These are phyloP conservation scores for Suillus paluster DNA, from an alignment of 768 basidiomycete species.

Conservation along the genomic window DNA sequence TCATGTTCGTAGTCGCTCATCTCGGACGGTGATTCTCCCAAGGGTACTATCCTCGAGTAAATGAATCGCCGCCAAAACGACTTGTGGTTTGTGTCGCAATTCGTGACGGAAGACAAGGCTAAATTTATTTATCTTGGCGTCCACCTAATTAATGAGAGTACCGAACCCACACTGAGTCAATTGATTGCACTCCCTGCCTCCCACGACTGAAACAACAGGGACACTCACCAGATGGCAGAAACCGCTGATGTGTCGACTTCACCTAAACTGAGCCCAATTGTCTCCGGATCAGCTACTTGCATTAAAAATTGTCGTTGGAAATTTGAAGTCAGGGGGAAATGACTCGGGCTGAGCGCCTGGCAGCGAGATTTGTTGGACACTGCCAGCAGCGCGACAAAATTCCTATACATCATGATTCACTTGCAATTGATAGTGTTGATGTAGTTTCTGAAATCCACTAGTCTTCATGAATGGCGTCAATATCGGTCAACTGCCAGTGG, in stretches of 20 bases:
- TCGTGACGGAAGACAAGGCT: neutral
- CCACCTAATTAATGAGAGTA: neutral
- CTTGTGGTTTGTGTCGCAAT: neutral
- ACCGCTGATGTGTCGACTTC: neutral
- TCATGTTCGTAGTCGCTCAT: neutral
- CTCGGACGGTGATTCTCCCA: neutral
- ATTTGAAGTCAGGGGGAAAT: no score
- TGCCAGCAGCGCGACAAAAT: no score
- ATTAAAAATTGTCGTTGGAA: no score
- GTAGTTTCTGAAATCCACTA: no score
- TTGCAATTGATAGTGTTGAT: no score
- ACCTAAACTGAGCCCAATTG: neutral
- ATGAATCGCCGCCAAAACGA: neutral
- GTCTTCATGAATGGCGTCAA: no score
- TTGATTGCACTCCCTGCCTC: no score
- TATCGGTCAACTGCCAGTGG: no score
- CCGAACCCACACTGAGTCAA: neutral
- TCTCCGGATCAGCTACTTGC: neutral
- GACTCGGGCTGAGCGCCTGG: no score
- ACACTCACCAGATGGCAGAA: neutral
- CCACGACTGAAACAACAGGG: neutral
- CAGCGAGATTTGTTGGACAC: no score
- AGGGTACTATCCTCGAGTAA: neutral
- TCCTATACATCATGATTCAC: no score
- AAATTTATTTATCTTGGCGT: neutral